Percentiles rank a stretch among this genome's conserved stretches.
Conservation (phyloP, 2,329 filamentous ascomycete species). For the Neofusicoccum sp. region DNA sequence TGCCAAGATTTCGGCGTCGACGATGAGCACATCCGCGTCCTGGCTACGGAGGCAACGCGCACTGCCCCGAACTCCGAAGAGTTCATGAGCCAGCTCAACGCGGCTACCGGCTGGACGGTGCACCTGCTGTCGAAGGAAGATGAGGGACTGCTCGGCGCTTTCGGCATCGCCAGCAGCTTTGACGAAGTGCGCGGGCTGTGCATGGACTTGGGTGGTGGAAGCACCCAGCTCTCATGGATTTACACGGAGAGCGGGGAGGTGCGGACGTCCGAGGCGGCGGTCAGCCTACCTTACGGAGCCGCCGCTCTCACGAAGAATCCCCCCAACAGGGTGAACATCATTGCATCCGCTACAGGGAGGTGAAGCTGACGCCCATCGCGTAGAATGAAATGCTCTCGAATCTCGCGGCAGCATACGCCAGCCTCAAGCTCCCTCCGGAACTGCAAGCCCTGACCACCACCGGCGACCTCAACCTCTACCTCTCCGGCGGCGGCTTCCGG, state of each 20-base stretch:
- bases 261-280: slow-evolving; percentile 51
- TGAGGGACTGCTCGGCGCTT: slow-evolving; percentile 78
- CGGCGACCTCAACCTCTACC: slow-evolving; percentile 67
- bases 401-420: slow-evolving; percentile 60
- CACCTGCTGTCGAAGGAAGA: slow-evolving; percentile 73
- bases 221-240: slow-evolving; percentile 69
- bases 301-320: slow-evolving; percentile 55
- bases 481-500: slow-evolving; percentile 86
- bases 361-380: not conserved
- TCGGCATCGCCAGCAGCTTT: slow-evolving; percentile 78
- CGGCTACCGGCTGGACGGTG: slow-evolving; percentile 65
- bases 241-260: slow-evolving; percentile 48
- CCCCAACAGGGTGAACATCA: not conserved
- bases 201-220: slow-evolving; percentile 81
- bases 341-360: too few species aligned
- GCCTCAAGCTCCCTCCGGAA: slow-evolving; percentile 56
- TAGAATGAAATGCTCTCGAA: slow-evolving; percentile 55
- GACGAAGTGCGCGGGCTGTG: slow-evolving; percentile 71
- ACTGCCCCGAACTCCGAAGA: slow-evolving; percentile 70
- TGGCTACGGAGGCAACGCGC: slow-evolving; percentile 87
- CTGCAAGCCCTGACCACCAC: slow-evolving; percentile 32
- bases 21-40: slow-evolving; percentile 63
- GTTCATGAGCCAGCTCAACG: slow-evolving; percentile 65
- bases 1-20: slow-evolving; percentile 70
- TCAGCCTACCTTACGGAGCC: slow-evolving; percentile 69